These are phyloP conservation scores for Dalbergia oliveri DNA, from an alignment of 306 rosid genomes.

Conservation along the genomic window DNA sequence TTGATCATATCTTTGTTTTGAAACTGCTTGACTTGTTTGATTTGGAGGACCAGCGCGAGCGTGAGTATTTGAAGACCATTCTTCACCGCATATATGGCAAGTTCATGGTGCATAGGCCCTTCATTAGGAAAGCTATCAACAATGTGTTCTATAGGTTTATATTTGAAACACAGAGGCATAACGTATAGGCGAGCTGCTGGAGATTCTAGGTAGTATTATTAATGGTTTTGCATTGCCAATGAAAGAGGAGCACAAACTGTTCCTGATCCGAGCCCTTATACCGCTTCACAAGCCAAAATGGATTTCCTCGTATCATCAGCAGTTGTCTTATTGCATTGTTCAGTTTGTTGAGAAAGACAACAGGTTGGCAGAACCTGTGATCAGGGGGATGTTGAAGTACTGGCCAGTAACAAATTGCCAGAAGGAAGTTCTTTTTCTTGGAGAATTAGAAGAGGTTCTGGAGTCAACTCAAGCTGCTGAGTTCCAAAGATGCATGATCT, in stretches of 20 bases:
- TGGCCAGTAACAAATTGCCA: slow-evolving; percentile 82
- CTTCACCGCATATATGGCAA: slow-evolving; percentile 77
- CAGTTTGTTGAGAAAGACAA: slow-evolving; percentile 80
- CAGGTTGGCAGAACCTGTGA: slow-evolving; percentile 71
- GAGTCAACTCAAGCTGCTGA: slow-evolving; percentile 62
- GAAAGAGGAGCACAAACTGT: slow-evolving; percentile 79
- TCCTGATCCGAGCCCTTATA: slow-evolving; percentile 66
- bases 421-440: slow-evolving; percentile 79
- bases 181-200: slow-evolving; percentile 70
- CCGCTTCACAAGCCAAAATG: slow-evolving; percentile 77
- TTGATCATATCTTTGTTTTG: slow-evolving; percentile 65
- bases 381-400: slow-evolving; percentile 71
- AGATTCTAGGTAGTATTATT: slow-evolving; percentile 74
- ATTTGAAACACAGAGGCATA: slow-evolving; percentile 75
- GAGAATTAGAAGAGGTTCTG: slow-evolving; percentile 71
- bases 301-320: slow-evolving; percentile 59
- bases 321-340: slow-evolving; percentile 65
- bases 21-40: slow-evolving; percentile 73
- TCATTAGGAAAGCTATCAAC: slow-evolving; percentile 73
- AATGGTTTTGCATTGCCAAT: slow-evolving; percentile 75
- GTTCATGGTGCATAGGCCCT: slow-evolving; percentile 79
- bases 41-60: slow-evolving; percentile 78
- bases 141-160: slow-evolving; percentile 73
- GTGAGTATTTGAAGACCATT: slow-evolving; percentile 70
- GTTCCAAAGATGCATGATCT: slow-evolving; percentile 56